Evolutionary conservation across 1,284 basidiomycete species (phyloP), one percentile per base, ranked within the genome.

Genomic region (Cronartium quercuum): DNA sequence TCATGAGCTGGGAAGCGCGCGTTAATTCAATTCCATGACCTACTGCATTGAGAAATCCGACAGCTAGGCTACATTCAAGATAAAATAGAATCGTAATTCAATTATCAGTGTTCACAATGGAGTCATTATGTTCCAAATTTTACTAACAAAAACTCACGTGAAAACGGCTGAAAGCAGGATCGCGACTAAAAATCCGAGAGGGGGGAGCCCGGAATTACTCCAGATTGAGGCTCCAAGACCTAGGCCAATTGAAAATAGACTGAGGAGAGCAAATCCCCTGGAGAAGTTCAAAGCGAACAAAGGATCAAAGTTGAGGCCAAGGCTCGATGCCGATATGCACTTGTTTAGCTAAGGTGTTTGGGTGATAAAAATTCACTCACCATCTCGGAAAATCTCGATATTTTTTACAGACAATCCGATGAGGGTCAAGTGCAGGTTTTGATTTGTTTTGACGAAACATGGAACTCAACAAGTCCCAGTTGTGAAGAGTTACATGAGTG

Each of bases 371-470:
- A n/a, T 29, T 29, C 29, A 38, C 66, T 12, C 58, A 73, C 70
- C 61, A 66, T 10, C 29, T 38, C 12, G 70, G 70, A 66, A 73
- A 73, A 34, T 73, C 70, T 18, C 37, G 34, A 38, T 73, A 73
- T 60, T 73, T 73, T 44, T 42, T 7, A 34, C 70, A 73, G 6
- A 73, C 3, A 6, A 10, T 10, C 37, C 70, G 13, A 18, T 73
- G 70, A 42, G 70, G 70, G 60, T 73, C 70, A 15, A 60, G 12
- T 18, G 12, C 24, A 15, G 12, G 12, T 1, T 24, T 24, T 29
- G 12, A 12, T 1, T 60, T 60, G 12, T 60, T 60, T 24, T 60
- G 18, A 1, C 13, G 12, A 60, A 60, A 15, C 5, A 73, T 24
- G 9, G 12, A 12, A 9, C 21, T 24, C 38, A 73, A 29, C 15